A percentile compares a stretch with the other conserved stretches of the same genome.
These are phyloP conservation scores for Heliamphora exappendiculata DNA, from an alignment of 148 eudicot genomes.

Conservation along the genomic window DNA sequence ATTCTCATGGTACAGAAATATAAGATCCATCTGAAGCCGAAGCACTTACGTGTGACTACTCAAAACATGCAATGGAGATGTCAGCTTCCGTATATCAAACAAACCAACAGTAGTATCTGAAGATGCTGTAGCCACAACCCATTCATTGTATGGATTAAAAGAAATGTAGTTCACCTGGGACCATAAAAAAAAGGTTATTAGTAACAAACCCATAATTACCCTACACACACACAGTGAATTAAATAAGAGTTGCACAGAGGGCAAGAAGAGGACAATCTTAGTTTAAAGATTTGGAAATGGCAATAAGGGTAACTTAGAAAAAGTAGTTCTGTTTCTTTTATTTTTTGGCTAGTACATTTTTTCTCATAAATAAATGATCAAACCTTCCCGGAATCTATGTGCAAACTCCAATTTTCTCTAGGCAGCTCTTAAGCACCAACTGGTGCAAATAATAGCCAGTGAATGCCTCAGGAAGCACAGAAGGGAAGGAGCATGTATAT, in stretches of 20 bases:
- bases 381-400: background rate
- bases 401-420: background rate
- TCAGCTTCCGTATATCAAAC: conserved; percentile 78
- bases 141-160: conserved; percentile 81
- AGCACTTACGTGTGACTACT: conserved; percentile 67
- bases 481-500: background rate
- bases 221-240: background rate
- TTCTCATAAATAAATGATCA: background rate
- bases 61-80: conserved; percentile 60
- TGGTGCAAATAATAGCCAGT: background rate
- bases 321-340: background rate
- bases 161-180: conserved; percentile 89
- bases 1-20: background rate
- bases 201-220: background rate
- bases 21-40: background rate
- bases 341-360: too few relatives aligned
- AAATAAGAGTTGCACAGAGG: background rate
- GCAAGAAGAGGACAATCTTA: background rate
- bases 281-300: background rate
- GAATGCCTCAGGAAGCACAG: background rate
- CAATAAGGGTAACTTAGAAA: background rate
- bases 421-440: conserved; percentile 2
- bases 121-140: conserved; percentile 91
- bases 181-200: background rate
- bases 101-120: conserved; percentile 88